Evolutionary conservation across 2,329 filamentous ascomycete species (phyloP).

Genomic region (Helminthosporium solani): DNA sequence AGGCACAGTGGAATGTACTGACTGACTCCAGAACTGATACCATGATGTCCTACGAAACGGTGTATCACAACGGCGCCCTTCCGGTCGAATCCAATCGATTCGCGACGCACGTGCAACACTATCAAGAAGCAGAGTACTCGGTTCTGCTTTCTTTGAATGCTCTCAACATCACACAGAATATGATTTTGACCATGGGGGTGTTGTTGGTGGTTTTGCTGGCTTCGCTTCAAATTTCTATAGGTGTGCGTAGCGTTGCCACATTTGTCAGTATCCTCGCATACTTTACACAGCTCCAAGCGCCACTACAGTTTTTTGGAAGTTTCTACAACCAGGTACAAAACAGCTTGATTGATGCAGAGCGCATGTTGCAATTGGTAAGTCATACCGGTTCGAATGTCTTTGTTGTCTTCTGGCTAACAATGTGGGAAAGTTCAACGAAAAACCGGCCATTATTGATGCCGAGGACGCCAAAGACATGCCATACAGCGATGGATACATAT

Average conservation of each 20-base stretch:
- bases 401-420: not conserved
- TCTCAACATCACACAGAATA: conserved; percentile 19
- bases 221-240: conserved; percentile 12
- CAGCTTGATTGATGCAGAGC: conserved; percentile 22
- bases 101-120: conserved; percentile 5
- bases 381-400: not conserved
- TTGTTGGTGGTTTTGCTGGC: conserved; percentile 12
- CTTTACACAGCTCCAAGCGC: conserved; percentile 22
- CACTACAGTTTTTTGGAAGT: conserved; percentile 22
- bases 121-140: conserved; percentile 16
- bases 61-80: conserved; percentile 18
- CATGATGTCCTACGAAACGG: conserved; percentile 50
- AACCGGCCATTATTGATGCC: conserved; percentile 10
- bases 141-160: conserved; percentile 17
- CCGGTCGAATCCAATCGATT: conserved; percentile 9
- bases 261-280: conserved; percentile 21
- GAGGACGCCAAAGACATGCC: conserved; percentile 4
- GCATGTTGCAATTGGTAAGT: conserved; percentile 22
- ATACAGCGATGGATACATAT: conserved; percentile 9
- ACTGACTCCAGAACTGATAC: conserved; percentile 44
- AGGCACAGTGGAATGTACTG: not conserved
- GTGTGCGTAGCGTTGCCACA: conserved; percentile 9
- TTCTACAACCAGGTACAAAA: conserved; percentile 23
- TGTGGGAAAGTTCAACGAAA: conserved; percentile 7
- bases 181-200: conserved; percentile 14